These are phyloP conservation scores for Fennellomyces sp. DNA, from an alignment of 371 early-diverging fungal genomes.

Conservation along the genomic window DNA sequence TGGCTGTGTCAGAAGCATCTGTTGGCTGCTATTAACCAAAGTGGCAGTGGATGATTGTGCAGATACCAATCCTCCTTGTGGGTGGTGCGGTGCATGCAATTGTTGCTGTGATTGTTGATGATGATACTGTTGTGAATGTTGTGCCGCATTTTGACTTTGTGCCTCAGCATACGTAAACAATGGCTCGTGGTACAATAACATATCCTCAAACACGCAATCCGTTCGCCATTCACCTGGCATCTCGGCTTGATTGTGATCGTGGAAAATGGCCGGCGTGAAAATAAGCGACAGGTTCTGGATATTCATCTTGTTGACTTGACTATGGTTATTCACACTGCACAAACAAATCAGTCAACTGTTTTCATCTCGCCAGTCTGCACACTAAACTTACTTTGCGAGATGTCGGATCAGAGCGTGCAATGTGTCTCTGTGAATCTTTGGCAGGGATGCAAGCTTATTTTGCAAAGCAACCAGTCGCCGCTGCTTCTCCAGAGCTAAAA, in stretches of 20 bases:
- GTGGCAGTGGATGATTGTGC: slow-evolving; percentile 2
- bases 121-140: neutral
- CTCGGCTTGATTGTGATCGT: slow-evolving; percentile 58
- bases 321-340: slow-evolving; percentile 41
- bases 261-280: slow-evolving; percentile 66
- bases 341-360: neutral
- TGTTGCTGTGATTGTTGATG: neutral
- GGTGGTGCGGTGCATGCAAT: neutral
- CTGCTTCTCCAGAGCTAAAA: slow-evolving; percentile 32
- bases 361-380: neutral
- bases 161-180: slow-evolving; percentile 24
- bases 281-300: slow-evolving; percentile 59
- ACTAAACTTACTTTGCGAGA: slow-evolving; percentile 48
- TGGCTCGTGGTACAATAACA: slow-evolving; percentile 28
- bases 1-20: neutral
- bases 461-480: slow-evolving; percentile 26
- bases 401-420: slow-evolving; percentile 51
- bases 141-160: slow-evolving; percentile 1
- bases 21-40: neutral
- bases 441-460: slow-evolving; percentile 34
- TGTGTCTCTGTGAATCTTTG: slow-evolving; percentile 53
- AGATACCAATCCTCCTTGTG: neutral
- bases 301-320: slow-evolving; percentile 61
- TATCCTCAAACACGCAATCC: slow-evolving; percentile 45
- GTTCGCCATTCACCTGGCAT: slow-evolving; percentile 47